Base-by-base conservation (phyloP, 345 rosid species). In the Aquilaria sinensis region DNA sequence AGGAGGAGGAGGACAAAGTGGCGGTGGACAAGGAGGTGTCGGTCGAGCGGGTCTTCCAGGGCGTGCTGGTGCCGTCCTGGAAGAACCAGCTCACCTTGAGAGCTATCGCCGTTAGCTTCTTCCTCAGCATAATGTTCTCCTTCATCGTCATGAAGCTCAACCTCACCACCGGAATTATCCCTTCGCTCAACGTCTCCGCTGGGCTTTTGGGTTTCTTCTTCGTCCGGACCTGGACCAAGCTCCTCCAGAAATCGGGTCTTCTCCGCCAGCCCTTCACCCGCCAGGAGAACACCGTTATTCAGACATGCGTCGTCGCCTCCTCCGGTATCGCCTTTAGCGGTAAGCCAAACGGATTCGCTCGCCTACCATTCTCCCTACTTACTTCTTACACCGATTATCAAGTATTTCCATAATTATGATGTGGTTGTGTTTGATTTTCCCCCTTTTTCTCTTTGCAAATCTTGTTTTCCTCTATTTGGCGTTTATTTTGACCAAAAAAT, bases 321-420 rank as follows among this genome's bases (percentile, higher is more conserved):
- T 83, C 90, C 14, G 92, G 96, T 66, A 84, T 89, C 70, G 83
- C 90, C 43, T 89, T 82, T 54, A 89, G 96, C 60, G 88, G 88
- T 88, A 75, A 33, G 69, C 8, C 60, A 51, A 13, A 13, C 43
- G 43, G 43, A 37, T 37, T 37, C 43, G 8, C 43, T 37, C 43
- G 5, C 43, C 43, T 37, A 37, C 7, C 43, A 37, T 37, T 3
- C 7, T 37, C 2, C 43, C 43, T 37, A 5, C 43, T 37, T 37
- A 37, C 43, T 37, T 37, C 8, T 37, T 37, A 37, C 43, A 37
- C 43, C 3, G 8, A 37, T 37, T 37, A 37, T 37, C 8, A 37
- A 37, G 7, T 37, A 37, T 37, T 37, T 37, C 43, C 43, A 37
- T 37, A 37, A 37, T 37, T 37, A 37, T 37, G 43, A 37, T 5